These are phyloP conservation scores for Trypanosoma cruzi DNA, from an alignment of 208 protist genomes.

Conservation along the genomic window DNA sequence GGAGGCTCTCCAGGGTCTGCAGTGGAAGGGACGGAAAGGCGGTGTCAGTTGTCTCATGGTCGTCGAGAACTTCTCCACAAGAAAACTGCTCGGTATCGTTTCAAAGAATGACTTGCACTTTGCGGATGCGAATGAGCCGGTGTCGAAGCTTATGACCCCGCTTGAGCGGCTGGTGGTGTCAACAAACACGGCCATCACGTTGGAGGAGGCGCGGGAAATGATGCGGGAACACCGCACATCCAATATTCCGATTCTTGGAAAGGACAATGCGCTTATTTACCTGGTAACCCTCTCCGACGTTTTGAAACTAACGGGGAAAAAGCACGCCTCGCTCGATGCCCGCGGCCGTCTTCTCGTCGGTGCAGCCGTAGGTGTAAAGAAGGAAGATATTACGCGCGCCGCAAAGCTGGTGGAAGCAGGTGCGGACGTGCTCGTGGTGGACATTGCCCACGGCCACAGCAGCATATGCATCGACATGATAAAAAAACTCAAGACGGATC, in stretches of 20 bases:
- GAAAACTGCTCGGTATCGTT: conserved; percentile 69
- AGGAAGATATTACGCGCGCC: conserved; percentile 67
- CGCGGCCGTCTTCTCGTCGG: conserved; percentile 82
- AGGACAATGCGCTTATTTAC: conserved; percentile 59
- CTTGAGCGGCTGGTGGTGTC: conserved; percentile 46
- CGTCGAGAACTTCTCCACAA: conserved; percentile 43
- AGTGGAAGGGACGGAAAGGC: conserved; percentile 78
- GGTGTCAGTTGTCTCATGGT: conserved; percentile 85
- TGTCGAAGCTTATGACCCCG: conserved; percentile 76
- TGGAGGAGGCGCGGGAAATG: conserved; percentile 64
- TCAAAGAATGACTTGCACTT: conserved; percentile 73
- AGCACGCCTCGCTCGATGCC: conserved; percentile 66
- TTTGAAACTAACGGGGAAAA: conserved; percentile 78
- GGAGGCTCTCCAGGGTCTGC: conserved; percentile 59
- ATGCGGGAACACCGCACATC: conserved; percentile 61
- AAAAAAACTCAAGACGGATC: conserved; percentile 66
- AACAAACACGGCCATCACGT: conserved; percentile 57
- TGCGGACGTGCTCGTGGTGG: conserved; percentile 87
- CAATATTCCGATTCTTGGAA: conserved; percentile 74
- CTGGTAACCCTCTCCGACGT: conserved; percentile 87
- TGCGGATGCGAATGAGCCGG: conserved; percentile 37
- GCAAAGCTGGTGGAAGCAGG: conserved; percentile 69
- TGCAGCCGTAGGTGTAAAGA: conserved; percentile 87
- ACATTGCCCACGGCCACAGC: conserved; percentile 93
- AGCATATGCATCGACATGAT: conserved; percentile 88